phyloP scores from a whole-genome alignment of 2,329 filamentous ascomycete species.

The Pyrenophora graminea region DNA sequence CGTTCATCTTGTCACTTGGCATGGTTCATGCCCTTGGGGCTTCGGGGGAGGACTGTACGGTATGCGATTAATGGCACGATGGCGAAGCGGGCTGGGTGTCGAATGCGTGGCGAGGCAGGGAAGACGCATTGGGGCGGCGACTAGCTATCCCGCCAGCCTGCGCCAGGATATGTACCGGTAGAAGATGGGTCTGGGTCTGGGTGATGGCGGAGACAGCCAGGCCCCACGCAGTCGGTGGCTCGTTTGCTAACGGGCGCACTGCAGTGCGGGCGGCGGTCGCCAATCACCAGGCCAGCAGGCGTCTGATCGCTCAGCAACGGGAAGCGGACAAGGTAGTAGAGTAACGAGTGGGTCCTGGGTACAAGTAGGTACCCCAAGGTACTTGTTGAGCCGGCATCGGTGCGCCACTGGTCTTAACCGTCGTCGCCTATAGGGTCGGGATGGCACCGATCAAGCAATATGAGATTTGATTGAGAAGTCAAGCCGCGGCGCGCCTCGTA shows the following conservation, averaged over 20 bases:
- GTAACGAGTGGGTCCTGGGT: conserved; percentile 32
- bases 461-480: conserved; percentile 44
- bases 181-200: conserved; percentile 20
- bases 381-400: conserved; percentile 42
- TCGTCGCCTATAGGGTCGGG: conserved; percentile 34
- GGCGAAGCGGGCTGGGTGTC: conserved; percentile 31
- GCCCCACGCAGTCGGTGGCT: conserved; percentile 34
- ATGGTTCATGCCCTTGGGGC: conserved; percentile 19
- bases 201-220: conserved; percentile 25
- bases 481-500: conserved; percentile 38
- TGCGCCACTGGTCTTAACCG: conserved; percentile 31
- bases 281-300: conserved; percentile 35
- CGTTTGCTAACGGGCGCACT: conserved; percentile 31
- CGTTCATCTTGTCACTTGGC: conserved; percentile 21
- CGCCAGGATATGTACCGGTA: conserved; percentile 13
- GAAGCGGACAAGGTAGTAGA: conserved; percentile 16
- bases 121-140: conserved; percentile 18
- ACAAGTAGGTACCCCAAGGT: conserved; percentile 30
- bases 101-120: conserved; percentile 22
- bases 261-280: conserved; percentile 27
- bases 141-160: conserved; percentile 14
- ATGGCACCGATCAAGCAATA: conserved; percentile 46
- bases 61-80: conserved; percentile 38
- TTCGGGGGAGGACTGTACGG: neutral
- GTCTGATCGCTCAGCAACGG: conserved; percentile 37